Percentiles rank a stretch among this genome's conserved stretches.
Evolutionary conservation across 148 eudicot species (phyloP).

Genomic region (Diospyros lotus): DNA sequence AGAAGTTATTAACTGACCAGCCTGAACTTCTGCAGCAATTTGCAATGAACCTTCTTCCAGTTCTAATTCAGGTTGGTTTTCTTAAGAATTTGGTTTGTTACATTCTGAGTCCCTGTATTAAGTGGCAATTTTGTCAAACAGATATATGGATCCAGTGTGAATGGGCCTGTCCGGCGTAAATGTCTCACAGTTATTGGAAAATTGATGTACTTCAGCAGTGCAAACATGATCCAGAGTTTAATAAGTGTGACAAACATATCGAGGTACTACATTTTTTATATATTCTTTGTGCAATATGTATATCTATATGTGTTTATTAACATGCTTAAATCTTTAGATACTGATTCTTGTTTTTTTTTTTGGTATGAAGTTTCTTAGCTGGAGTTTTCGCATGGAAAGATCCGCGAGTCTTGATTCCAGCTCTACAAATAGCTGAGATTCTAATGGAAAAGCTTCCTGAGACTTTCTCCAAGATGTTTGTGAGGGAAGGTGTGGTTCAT

Average conservation of each 20-base stretch:
- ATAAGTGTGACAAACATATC: slow-evolving; percentile 70
- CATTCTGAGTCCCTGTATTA: background rate
- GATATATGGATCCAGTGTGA: slow-evolving; percentile 98
- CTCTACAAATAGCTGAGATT: slow-evolving; percentile 94
- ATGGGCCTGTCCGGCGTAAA: slow-evolving; percentile 95
- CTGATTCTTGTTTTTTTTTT: background rate
- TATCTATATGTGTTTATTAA: background rate
- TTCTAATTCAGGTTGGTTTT: slow-evolving; percentile 71
- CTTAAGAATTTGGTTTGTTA: background rate
- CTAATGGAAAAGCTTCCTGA: slow-evolving; percentile 94
- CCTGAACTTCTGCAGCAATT: slow-evolving; percentile 93
- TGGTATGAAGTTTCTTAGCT: slow-evolving; percentile 69
- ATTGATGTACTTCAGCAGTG: slow-evolving; percentile 89
- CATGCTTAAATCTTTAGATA: background rate
- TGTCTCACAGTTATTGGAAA: slow-evolving; percentile 94
- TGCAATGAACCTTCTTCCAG: slow-evolving; percentile 93
- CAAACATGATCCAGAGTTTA: slow-evolving; percentile 78
- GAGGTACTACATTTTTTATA: slow-evolving; percentile 38
- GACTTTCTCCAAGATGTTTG: slow-evolving; percentile 87
- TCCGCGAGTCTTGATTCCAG: slow-evolving; percentile 92
- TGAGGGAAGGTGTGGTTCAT: slow-evolving; percentile 96
- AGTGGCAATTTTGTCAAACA: slow-evolving; percentile 25
- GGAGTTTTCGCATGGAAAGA: slow-evolving; percentile 99
- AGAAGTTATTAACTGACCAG: slow-evolving; percentile 76
- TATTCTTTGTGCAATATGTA: background rate